Evolutionary conservation across 768 basidiomycete species (phyloP), one percentile per base, ranked within the genome.

Genomic region (Mrakia gelida): DNA sequence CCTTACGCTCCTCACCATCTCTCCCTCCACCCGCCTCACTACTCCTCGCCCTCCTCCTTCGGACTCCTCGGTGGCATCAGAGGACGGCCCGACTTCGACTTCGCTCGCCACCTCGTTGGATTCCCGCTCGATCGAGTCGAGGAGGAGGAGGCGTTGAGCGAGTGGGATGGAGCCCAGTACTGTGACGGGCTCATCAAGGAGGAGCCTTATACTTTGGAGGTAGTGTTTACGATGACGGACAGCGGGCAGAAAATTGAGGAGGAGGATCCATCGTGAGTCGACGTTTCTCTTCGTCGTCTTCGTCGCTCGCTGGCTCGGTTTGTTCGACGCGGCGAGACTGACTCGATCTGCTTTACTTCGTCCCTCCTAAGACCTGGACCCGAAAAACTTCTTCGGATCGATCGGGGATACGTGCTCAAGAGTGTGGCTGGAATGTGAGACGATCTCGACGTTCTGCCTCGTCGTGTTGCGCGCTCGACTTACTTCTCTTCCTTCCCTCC

Each of bases 201-300:
- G 30, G 78, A 79, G 34, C 54, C 41, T 21, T 79, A 65, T n/a
- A 71, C 62, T 23, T 32, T 79, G 18, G 78, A 79, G 3, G 78
- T 79, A 26, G 49, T 75, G 32, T 79, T 79, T 23, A 32, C 73
- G 0, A 18, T 63, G 38, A 54, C 26, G 41, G 49, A 52, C 18
- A 52, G 18, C 15, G 73, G 63, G 28, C 49, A 23, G 13, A 43
- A 63, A 30, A 75, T 23, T 2, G 61, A 32, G 30, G 59, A 28
- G 15, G 78, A 75, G 67, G 78, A 75, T 59, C 41, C 38, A 0
- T 75, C 73, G 78, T 72, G 45, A 43, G 38, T 38, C 38, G 38
- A 38, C 38, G 38, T 38, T 38, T 38, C 72, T 72, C 32, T 26
- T 34, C 41, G 38, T n/a, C 38, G 77, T 72, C 32, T 26, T 34